phyloP scores from a whole-genome alignment of 768 basidiomycete genomes.

The Termitomyces sp. region DNA sequence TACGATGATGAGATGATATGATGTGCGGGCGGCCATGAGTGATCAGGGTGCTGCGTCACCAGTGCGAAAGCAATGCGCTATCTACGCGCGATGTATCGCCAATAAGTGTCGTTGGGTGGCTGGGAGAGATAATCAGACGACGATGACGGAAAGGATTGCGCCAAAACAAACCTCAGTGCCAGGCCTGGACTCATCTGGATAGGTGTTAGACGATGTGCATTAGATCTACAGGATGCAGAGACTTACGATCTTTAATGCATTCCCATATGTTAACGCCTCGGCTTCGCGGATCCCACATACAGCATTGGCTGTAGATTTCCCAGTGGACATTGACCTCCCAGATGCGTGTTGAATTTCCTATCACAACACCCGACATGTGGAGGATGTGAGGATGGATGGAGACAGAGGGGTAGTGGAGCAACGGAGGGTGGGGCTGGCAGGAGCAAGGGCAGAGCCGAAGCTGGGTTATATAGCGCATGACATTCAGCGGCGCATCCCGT shows the following conservation, averaged over 20 bases:
- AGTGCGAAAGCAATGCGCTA: slow-evolving; percentile 12
- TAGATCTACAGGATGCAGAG: background rate
- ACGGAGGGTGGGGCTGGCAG: background rate
- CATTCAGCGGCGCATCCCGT: slow-evolving; percentile 15
- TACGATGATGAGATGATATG: slow-evolving; percentile 4
- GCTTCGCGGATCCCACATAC: slow-evolving; percentile 62
- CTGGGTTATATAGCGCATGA: slow-evolving; percentile 16
- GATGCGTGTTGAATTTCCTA: slow-evolving; percentile 61
- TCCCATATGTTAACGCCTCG: slow-evolving; percentile 75
- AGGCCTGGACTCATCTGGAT: slow-evolving; percentile 53
- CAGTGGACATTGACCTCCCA: slow-evolving; percentile 69
- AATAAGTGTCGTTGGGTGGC: slow-evolving; percentile 40
- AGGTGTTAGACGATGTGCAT: slow-evolving; percentile 4
- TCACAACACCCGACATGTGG: slow-evolving; percentile 41
- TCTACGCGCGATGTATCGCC: slow-evolving; percentile 44
- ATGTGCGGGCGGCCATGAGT: slow-evolving; percentile 13
- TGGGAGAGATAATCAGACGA: slow-evolving; percentile 12
- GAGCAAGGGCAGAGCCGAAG: background rate
- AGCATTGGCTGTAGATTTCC: slow-evolving; percentile 62
- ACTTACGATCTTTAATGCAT: slow-evolving; percentile 64
- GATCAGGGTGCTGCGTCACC: slow-evolving; percentile 4
- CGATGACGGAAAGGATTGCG: background rate
- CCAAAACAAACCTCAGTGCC: slow-evolving; percentile 32
- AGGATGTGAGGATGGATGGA: slow-evolving; percentile 4
- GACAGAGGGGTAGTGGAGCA: background rate